Evolutionary conservation across 306 rosid genomes (phyloP).

Genomic region (Glycine tomentella): DNA sequence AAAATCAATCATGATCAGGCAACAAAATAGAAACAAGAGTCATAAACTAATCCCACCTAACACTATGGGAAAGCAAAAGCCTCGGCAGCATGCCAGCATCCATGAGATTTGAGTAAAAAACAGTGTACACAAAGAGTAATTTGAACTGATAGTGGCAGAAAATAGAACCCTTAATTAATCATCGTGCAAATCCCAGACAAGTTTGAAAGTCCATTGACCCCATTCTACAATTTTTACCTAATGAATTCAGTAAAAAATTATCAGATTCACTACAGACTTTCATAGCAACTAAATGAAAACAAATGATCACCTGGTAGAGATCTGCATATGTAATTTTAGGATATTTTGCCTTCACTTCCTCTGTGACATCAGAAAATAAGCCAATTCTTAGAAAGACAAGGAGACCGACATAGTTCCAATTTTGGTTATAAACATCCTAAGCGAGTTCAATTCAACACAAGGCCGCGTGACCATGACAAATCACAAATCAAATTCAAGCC

Average conservation of each 20-base stretch:
- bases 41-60: conserved; percentile 27
- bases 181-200: conserved; percentile 28
- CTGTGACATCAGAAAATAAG: conserved; percentile 62
- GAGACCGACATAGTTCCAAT: not conserved
- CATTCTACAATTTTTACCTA: conserved; percentile 13
- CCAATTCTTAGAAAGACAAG: conserved; percentile 26
- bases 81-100: conserved; percentile 10
- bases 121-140: not conserved
- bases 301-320: conserved; percentile 80
- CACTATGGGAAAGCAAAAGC: conserved; percentile 29
- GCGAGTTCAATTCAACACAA: conserved; percentile 12
- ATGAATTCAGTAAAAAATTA: conserved; percentile 18
- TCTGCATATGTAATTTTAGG: conserved; percentile 83
- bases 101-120: conserved; percentile 18
- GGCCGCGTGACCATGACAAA: not conserved
- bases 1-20: conserved; percentile 28
- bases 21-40: conserved; percentile 27
- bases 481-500: conserved; percentile 25
- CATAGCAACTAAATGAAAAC: conserved; percentile 35
- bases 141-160: conserved; percentile 10
- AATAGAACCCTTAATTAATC: not conserved
- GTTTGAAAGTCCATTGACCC: not conserved
- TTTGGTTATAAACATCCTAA: not conserved
- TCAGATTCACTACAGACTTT: conserved; percentile 2
- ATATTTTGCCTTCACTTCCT: conserved; percentile 83